Base-by-base conservation (phyloP, 805 yeast genomes). In the Saccharomycopsis schoenii region DNA sequence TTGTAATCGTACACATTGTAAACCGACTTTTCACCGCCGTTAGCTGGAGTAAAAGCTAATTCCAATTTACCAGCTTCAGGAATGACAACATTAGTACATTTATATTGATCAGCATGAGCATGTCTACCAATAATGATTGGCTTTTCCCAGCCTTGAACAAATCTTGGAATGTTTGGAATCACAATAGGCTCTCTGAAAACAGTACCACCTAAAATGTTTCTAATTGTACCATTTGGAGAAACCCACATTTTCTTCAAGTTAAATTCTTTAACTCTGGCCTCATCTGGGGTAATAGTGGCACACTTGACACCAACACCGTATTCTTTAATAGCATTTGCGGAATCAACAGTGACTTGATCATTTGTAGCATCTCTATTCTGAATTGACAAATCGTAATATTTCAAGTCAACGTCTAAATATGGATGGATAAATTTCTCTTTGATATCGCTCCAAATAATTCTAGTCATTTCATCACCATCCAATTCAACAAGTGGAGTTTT, bases 241-340 rank as follows among this genome's bases (percentile, higher is more conserved):
- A 87, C 80, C 97, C 97, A 93, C 98, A 93, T 93, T 74, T 91
- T 88, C 78, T 93, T 91, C 74, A 93, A 81, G 61, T 81, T 77
- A 75, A 90, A 93, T 75, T 93, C 98, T 74, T 88, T 78, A 59
- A 93, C 97, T 70, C 98, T 84, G 56, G 89, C 94, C 77, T 93
- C 98, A 72, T 89, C 96, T 8, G 98, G 97, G n/a, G 98, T 93
- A 73, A 93, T 93, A 58, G 98, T 93, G 61, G 98, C 98, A 78
- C 98, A 93, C 77, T 93, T 93, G 68, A 93, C 89, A 37, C 96
- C 98, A 61, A 93, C 98, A 60, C 89, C 88, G 73, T 89, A 86
- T 74, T 91, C 82, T 73, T 84, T 77, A 67, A 90, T 92, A 59
- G 98, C 98, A 58, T 85, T 77, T 25, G 97, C 97, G 11, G 97